A percentile compares a stretch with the other conserved stretches of the same genome.
phyloP scores from a whole-genome alignment of 139 green algal genomes.

The Chlamydomonas schloesseri region DNA sequence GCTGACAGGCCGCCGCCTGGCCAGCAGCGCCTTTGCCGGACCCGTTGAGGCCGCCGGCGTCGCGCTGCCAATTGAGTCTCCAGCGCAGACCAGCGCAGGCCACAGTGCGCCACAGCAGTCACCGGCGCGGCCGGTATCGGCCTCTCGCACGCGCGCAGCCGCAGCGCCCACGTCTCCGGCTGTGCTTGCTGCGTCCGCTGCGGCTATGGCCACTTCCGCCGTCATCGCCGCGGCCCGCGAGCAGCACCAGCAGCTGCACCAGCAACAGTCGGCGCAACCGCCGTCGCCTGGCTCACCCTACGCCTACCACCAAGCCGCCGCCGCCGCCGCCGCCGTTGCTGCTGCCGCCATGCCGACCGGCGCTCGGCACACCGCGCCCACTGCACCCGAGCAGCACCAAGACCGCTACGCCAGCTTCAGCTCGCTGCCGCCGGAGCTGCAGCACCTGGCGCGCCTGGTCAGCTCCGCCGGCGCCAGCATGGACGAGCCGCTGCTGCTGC shows the following conservation, averaged over 20 bases:
- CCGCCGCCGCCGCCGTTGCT: no score
- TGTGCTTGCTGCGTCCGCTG: slow-evolving; percentile 3
- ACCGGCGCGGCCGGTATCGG: no score
- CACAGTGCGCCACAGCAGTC: no score
- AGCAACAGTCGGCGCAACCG: neutral
- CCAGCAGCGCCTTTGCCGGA: neutral
- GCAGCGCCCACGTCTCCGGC: neutral
- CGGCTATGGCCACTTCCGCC: slow-evolving; percentile 35
- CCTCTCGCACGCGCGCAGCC: neutral
- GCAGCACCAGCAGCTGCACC: neutral
- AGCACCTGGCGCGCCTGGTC: slow-evolving; percentile 3
- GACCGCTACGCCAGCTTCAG: neutral
- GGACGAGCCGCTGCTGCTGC: neutral
- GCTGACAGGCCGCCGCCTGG: slow-evolving; percentile 17
- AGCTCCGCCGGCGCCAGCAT: neutral
- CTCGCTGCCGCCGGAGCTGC: neutral
- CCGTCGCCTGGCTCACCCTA: neutral
- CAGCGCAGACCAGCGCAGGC: no score
- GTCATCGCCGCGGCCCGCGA: neutral
- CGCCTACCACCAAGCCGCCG: neutral
- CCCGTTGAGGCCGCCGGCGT: neutral
- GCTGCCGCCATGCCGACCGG: neutral
- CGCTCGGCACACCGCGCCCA: neutral
- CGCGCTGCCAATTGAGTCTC: neutral
- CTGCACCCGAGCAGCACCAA: no score